phyloP scores from a whole-genome alignment of 202 grass and related monocot species.

The Eragrostis tef region DNA sequence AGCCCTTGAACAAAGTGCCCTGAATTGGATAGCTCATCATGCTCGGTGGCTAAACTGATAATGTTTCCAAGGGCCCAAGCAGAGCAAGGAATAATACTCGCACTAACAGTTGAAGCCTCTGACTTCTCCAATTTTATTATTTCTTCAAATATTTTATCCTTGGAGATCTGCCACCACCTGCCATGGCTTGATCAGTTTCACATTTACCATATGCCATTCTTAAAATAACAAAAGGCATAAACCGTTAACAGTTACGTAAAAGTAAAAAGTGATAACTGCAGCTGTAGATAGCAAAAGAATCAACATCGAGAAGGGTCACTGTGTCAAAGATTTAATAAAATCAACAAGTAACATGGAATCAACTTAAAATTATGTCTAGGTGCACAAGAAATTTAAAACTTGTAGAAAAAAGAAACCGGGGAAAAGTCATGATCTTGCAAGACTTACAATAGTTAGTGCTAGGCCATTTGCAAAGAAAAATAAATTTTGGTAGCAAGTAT shows the following conservation, averaged over 20 bases:
- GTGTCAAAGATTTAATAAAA: constrained; percentile 3
- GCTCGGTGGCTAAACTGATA: constrained; percentile 66
- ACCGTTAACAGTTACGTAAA: not conserved
- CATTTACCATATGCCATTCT: constrained; percentile 22
- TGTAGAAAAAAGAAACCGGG: constrained; percentile 5
- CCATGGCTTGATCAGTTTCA: constrained; percentile 89
- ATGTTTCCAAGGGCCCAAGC: constrained; percentile 95
- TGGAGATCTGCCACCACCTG: constrained; percentile 88
- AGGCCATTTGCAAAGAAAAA: not conserved
- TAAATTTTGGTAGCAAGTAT: constrained; percentile 1
- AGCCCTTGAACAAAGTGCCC: constrained; percentile 70
- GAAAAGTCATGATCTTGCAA: constrained; percentile 24
- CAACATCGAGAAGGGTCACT: constrained; percentile 19
- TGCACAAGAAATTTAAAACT: not conserved
- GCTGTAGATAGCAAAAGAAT: constrained; percentile 11
- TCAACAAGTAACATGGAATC: not conserved
- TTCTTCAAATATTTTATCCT: constrained; percentile 84
- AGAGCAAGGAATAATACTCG: constrained; percentile 62
- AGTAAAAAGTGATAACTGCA: not conserved
- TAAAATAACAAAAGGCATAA: constrained; percentile 25
- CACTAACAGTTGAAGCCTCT: constrained; percentile 51
- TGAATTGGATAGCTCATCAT: constrained; percentile 64
- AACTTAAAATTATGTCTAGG: not conserved
- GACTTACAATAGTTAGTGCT: not conserved
- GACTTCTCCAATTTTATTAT: constrained; percentile 66